A percentile compares a stretch with the other conserved stretches of the same genome.
Conservation (phyloP, 495 filamentous ascomycete species). For the Penicillium cataractarum region DNA sequence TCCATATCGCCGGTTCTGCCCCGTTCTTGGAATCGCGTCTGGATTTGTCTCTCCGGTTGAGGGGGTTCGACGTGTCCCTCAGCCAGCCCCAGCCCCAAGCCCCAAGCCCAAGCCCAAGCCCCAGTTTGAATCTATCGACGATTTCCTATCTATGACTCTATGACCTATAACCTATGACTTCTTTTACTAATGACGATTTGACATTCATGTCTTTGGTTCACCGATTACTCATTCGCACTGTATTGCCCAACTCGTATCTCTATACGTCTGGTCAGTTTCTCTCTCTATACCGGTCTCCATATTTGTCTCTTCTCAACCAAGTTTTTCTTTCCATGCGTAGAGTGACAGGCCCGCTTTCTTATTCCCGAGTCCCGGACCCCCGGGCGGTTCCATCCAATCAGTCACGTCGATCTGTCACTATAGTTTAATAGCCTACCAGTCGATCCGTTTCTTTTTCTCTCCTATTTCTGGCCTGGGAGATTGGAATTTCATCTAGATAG, state of each 20-base stretch:
- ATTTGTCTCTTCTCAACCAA: not conserved
- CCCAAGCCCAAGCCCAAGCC: not conserved
- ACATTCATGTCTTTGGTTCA: not conserved
- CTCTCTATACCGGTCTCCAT: not conserved
- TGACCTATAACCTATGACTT: too few relatives aligned
- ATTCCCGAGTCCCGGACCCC: not conserved
- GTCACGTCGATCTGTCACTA: not conserved
- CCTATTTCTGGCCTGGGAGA: not conserved
- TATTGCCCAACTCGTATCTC: not conserved
- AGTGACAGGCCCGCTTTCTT: not conserved
- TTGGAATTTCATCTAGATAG: not conserved
- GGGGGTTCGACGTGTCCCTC: slow-evolving; percentile 14
- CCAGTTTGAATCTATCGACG: not conserved
- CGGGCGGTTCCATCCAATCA: not conserved
- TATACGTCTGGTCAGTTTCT: not conserved
- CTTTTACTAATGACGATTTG: not conserved
- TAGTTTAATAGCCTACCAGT: slow-evolving; percentile 3
- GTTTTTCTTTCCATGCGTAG: not conserved
- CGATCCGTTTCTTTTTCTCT: slow-evolving; percentile 1
- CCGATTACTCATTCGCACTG: too few relatives aligned
- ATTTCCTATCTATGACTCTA: not conserved
- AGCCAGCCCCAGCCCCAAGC: slow-evolving; percentile 8
- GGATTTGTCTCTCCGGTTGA: not conserved
- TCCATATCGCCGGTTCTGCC: slow-evolving; percentile 8
- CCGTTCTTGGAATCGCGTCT: not conserved